Evolutionary conservation across 257 asterid genomes (phyloP).

Genomic region (Thymus quinquecostatus): DNA sequence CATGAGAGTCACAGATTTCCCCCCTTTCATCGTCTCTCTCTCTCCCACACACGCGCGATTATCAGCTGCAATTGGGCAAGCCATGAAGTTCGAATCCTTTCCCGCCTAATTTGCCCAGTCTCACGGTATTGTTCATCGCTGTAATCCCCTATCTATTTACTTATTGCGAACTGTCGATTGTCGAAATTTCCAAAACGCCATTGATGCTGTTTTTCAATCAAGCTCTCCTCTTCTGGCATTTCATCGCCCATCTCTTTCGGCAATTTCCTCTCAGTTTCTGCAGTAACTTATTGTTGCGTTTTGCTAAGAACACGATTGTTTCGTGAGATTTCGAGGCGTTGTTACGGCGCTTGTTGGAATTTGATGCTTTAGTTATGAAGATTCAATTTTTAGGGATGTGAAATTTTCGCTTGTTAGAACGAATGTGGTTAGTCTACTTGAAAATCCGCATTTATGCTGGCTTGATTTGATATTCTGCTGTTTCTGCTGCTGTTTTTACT

Average conservation of each 20-base stretch:
- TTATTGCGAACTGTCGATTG: background rate
- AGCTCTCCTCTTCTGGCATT: background rate
- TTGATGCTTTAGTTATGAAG: slow-evolving; percentile 14
- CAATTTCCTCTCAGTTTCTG: background rate
- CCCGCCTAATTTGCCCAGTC: slow-evolving; percentile 22
- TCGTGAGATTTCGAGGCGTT: background rate
- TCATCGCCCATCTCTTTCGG: background rate
- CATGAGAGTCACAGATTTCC: slow-evolving; percentile 12
- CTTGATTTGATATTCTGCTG: slow-evolving; percentile 8
- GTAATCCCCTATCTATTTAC: background rate
- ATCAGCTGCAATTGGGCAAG: slow-evolving; percentile 1
- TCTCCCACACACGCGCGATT: slow-evolving; percentile 5
- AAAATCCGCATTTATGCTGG: background rate
- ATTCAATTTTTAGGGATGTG: background rate
- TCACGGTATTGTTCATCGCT: slow-evolving; percentile 4
- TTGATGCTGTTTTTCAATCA: slow-evolving; percentile 7
- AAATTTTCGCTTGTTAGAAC: background rate
- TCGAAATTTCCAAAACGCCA: background rate
- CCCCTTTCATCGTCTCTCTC: slow-evolving; percentile 19
- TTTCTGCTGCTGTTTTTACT: background rate
- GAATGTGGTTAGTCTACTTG: background rate
- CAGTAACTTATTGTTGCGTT: background rate
- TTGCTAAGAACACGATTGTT: background rate
- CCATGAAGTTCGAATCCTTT: slow-evolving; percentile 27
- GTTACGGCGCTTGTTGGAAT: background rate